phyloP scores from a whole-genome alignment of 306 rosid species.

The Lithocarpus polystachyus region DNA sequence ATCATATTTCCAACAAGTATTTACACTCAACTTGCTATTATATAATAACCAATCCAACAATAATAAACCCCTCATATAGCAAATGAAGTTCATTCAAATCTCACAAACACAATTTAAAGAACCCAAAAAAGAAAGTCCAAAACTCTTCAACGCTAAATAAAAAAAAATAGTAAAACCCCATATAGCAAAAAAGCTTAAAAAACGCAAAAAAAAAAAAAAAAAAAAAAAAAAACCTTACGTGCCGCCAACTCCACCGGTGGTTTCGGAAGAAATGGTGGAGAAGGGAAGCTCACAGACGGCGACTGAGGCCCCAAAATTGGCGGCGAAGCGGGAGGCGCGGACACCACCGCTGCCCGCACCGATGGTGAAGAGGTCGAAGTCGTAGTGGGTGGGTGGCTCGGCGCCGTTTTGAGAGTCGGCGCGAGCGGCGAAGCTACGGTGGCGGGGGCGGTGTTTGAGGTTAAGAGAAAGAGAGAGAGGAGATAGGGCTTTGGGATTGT shows the following conservation, averaged over 20 bases:
- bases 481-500: constrained; percentile 22
- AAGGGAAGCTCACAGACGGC: constrained; percentile 97
- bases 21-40: not conserved
- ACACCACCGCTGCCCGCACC: constrained; percentile 98
- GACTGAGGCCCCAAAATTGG: constrained; percentile 67
- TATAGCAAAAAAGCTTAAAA: too few species aligned
- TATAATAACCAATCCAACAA: not conserved
- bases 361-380: constrained; percentile 88
- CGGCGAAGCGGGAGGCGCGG: constrained; percentile 80
- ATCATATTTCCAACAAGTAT: not conserved
- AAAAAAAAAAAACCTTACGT: constrained; percentile 50
- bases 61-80: not conserved
- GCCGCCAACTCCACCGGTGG: constrained; percentile 90
- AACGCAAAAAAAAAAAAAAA: not conserved
- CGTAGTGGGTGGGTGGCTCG: constrained; percentile 49
- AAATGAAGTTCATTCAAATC: not conserved
- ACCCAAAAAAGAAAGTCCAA: not conserved
- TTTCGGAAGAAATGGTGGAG: constrained; percentile 82
- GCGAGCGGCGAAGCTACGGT: constrained; percentile 30
- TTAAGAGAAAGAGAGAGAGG: constrained; percentile 4
- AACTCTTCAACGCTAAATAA: not conserved
- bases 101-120: not conserved
- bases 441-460: constrained; percentile 17
- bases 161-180: too few species aligned
- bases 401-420: constrained; percentile 50